These are phyloP conservation scores for Mortierella sp. DNA, from an alignment of 371 early-diverging fungal genomes.

Conservation along the genomic window DNA sequence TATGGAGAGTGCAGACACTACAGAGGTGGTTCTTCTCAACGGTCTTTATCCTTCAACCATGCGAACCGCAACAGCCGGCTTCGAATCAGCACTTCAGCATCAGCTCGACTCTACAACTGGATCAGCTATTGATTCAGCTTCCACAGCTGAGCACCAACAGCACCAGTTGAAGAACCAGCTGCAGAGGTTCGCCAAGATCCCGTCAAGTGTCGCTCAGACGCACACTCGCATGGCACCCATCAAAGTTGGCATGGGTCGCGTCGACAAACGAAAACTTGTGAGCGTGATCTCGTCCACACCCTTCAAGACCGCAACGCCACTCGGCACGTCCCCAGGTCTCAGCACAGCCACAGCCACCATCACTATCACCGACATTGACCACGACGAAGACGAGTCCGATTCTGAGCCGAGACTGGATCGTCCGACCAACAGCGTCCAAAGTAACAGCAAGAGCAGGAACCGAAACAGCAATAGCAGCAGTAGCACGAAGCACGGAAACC, in stretches of 20 bases:
- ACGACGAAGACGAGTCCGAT: no score
- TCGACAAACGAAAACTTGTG: slow-evolving; percentile 21
- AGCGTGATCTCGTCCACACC: slow-evolving; percentile 4
- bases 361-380: no score
- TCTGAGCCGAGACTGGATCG: background rate
- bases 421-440: background rate
- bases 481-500: background rate
- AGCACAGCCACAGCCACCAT: slow-evolving; percentile 5
- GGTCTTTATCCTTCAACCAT: slow-evolving; percentile 13
- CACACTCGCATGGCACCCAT: slow-evolving; percentile 23
- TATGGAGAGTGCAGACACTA: slow-evolving; percentile 32
- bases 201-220: slow-evolving; percentile 36
- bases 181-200: slow-evolving; percentile 23
- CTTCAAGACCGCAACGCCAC: background rate
- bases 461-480: slow-evolving; percentile 1
- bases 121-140: slow-evolving; percentile 5
- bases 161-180: slow-evolving; percentile 24
- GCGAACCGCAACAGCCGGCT: slow-evolving; percentile 15
- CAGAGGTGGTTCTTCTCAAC: slow-evolving; percentile 36
- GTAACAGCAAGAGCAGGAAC: slow-evolving; percentile 1
- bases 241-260: slow-evolving; percentile 21
- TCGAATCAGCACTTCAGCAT: slow-evolving; percentile 23
- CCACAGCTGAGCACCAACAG: slow-evolving; percentile 2
- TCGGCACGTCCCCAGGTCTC: background rate
- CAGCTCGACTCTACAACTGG: slow-evolving; percentile 6